phyloP scores from a whole-genome alignment of 2,329 filamentous ascomycete species.

The Aspergillus neoniger region DNA sequence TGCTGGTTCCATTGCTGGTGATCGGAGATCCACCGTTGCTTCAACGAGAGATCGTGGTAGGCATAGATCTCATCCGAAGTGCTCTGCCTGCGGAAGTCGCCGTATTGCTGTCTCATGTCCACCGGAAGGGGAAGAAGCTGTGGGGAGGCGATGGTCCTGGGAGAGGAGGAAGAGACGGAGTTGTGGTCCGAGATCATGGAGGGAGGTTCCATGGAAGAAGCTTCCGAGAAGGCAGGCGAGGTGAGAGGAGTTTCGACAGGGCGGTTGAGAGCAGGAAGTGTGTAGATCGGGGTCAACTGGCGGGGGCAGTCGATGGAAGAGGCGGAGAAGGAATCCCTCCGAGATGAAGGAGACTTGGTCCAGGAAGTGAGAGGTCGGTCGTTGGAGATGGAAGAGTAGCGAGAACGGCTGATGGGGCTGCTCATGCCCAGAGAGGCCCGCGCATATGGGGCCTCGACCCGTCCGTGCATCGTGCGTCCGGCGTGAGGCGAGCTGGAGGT shows the following conservation, averaged over 20 bases:
- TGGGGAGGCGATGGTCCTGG: slow-evolving; percentile 47
- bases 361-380: slow-evolving; percentile 25
- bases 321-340: slow-evolving; percentile 28
- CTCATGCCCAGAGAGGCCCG: slow-evolving; percentile 31
- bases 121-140: slow-evolving; percentile 44
- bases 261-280: slow-evolving; percentile 40
- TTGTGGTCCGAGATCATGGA: slow-evolving; percentile 71
- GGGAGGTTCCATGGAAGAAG: slow-evolving; percentile 62
- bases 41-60: slow-evolving; percentile 27
- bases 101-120: slow-evolving; percentile 46
- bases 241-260: slow-evolving; percentile 60
- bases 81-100: slow-evolving; percentile 37
- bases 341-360: slow-evolving; percentile 23
- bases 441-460: slow-evolving; percentile 43
- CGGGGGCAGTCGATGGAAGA: slow-evolving; percentile 25
- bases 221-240: slow-evolving; percentile 65
- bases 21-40: slow-evolving; percentile 32
- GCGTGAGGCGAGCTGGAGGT: slow-evolving; percentile 37
- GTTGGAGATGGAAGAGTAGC: slow-evolving; percentile 29
- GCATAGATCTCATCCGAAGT: slow-evolving; percentile 29
- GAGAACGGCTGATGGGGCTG: slow-evolving; percentile 32
- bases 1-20: slow-evolving; percentile 33
- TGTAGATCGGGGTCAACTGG: slow-evolving; percentile 42
- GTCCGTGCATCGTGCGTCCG: slow-evolving; percentile 37
- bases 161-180: slow-evolving; percentile 65